phyloP scores from a whole-genome alignment of 306 rosid species.

The Glycine soja region DNA sequence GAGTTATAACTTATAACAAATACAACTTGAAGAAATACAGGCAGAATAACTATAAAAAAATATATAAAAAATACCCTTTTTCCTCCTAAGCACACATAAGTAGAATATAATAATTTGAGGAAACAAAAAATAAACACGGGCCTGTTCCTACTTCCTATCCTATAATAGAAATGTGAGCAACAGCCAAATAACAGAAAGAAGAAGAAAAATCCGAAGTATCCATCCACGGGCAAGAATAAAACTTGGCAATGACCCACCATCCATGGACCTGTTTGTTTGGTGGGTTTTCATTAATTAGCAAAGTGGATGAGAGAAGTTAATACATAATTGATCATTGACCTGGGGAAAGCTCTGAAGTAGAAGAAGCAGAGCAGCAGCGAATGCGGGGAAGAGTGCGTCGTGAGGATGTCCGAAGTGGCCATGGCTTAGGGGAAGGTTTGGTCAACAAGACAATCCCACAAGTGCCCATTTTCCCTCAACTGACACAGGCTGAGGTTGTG shows the following conservation, averaged over 20 bases:
- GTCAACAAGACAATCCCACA: constrained; percentile 3
- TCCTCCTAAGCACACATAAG: neutral
- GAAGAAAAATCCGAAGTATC: neutral
- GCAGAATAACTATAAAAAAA: neutral
- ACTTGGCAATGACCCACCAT: neutral
- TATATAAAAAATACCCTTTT: neutral
- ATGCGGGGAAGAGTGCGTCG: constrained; percentile 16
- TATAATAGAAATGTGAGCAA: neutral
- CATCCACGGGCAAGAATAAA: neutral
- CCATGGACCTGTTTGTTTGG: neutral
- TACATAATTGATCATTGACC: constrained; percentile 33
- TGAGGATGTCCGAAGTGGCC: neutral
- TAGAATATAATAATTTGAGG: neutral
- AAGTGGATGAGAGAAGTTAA: neutral
- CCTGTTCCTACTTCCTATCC: neutral
- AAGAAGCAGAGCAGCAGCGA: constrained; percentile 44
- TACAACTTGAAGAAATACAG: constrained; percentile 17
- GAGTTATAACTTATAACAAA: neutral
- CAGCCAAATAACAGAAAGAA: neutral
- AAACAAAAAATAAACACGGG: neutral
- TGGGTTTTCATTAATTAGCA: neutral
- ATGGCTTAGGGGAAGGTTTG: neutral
- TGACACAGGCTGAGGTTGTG: neutral
- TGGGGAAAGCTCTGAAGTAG: constrained; percentile 43
- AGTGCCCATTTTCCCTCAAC: constrained; percentile 29